Evolutionary conservation across 2,329 filamentous ascomycete genomes (phyloP).

Genomic region (Exophiala xenobiotica): DNA sequence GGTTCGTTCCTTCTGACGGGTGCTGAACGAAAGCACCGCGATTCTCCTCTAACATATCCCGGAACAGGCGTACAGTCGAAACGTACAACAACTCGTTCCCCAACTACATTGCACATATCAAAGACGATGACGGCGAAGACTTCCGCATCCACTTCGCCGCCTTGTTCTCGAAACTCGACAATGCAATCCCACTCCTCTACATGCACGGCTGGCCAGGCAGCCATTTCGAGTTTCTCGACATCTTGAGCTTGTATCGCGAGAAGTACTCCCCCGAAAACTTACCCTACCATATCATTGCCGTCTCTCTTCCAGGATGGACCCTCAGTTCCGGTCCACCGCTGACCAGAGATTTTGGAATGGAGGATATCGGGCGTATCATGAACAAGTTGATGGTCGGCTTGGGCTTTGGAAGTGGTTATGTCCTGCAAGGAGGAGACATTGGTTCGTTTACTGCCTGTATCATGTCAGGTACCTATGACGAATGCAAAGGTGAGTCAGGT

Average conservation of each 20-base stretch:
- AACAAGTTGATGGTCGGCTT: slow-evolving; percentile 54
- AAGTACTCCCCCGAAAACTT: slow-evolving; percentile 52
- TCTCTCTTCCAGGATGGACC: slow-evolving; percentile 55
- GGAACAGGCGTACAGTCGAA: slow-evolving; percentile 26
- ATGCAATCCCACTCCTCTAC: slow-evolving; percentile 53
- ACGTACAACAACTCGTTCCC: slow-evolving; percentile 51
- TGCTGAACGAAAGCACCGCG: not conserved
- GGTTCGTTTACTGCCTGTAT: slow-evolving; percentile 46
- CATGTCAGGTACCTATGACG: slow-evolving; percentile 42
- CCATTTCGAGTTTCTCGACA: slow-evolving; percentile 8
- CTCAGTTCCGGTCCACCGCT: slow-evolving; percentile 51
- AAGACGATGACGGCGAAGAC: slow-evolving; percentile 36
- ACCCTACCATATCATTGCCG: slow-evolving; percentile 59
- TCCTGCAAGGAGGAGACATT: slow-evolving; percentile 59
- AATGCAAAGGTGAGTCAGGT: slow-evolving; percentile 43
- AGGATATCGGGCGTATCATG: slow-evolving; percentile 45
- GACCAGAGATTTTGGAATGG: slow-evolving; percentile 41
- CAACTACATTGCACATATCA: slow-evolving; percentile 48
- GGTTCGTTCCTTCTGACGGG: slow-evolving; percentile 39
- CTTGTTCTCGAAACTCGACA: slow-evolving; percentile 52
- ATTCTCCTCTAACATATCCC: not conserved
- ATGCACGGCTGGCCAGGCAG: slow-evolving; percentile 46
- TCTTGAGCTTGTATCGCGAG: slow-evolving; percentile 47
- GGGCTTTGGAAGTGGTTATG: slow-evolving; percentile 54
- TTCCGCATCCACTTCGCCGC: slow-evolving; percentile 55